Percentiles rank a stretch among this genome's conserved stretches.
Evolutionary conservation across 495 filamentous ascomycete species (phyloP).

Genomic region (Penicillium desertorum): DNA sequence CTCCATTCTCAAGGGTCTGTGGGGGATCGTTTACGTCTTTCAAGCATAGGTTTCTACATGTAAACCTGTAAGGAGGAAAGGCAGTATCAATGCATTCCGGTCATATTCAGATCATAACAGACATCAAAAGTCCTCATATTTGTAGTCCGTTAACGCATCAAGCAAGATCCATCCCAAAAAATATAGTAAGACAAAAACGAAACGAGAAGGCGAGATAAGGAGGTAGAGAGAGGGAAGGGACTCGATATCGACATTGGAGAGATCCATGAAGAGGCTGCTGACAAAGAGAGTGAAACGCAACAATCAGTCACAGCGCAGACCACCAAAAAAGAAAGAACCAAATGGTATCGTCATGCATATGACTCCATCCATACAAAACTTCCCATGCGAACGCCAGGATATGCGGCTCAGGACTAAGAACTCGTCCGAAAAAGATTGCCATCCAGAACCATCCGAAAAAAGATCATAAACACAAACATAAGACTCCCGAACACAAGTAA

Average conservation of each 20-base stretch:
- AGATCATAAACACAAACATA: conserved; percentile 19
- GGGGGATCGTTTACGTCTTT: not conserved
- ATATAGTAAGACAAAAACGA: conserved; percentile 32
- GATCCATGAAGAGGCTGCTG: conserved; percentile 3
- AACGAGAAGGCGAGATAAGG: conserved; percentile 13
- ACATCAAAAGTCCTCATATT: conserved; percentile 18
- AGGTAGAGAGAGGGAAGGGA: not conserved
- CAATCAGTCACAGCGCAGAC: conserved; percentile 15
- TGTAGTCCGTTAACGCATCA: conserved; percentile 15
- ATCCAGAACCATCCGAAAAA: conserved; percentile 18
- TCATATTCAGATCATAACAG: conserved; percentile 26
- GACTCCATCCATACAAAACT: conserved; percentile 28
- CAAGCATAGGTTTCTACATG: not conserved
- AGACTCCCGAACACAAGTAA: conserved; percentile 14
- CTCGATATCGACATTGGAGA: conserved; percentile 3
- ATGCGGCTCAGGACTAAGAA: conserved; percentile 14
- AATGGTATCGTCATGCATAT: conserved; percentile 46
- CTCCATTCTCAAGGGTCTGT: not conserved
- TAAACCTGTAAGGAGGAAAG: not conserved
- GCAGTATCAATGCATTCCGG: conserved; percentile 11
- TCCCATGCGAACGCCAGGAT: conserved; percentile 35
- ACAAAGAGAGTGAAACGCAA: not conserved
- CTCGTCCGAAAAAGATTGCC: conserved; percentile 25
- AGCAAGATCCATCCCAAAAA: conserved; percentile 23
- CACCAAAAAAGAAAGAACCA: conserved; percentile 24